A percentile compares a stretch with the other conserved stretches of the same genome.
phyloP scores from a whole-genome alignment of 1,139 yeast genomes.

The Sugiyamaella grinbergsii region DNA sequence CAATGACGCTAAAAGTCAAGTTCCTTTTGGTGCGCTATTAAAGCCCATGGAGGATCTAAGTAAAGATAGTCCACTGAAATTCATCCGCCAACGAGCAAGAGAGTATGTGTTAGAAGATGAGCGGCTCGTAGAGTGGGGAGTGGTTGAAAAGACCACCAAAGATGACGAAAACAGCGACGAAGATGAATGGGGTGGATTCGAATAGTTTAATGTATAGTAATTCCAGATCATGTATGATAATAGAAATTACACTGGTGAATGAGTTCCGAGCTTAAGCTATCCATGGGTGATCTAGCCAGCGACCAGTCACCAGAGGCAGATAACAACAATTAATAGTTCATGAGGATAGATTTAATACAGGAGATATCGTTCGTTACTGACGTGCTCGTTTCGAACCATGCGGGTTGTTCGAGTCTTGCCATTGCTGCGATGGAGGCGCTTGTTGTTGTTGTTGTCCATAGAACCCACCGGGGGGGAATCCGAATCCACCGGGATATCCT shows the following conservation, averaged over 20 bases:
- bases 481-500: slow-evolving; percentile 14
- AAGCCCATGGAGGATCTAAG: slow-evolving; percentile 60
- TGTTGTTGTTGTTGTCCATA: slow-evolving; percentile 7
- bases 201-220: slow-evolving; percentile 26
- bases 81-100: slow-evolving; percentile 64
- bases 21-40: slow-evolving; percentile 60
- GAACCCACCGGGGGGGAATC: slow-evolving; percentile 12
- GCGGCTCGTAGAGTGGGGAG: slow-evolving; percentile 68
- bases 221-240: neutral
- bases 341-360: neutral
- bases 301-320: slow-evolving; percentile 8
- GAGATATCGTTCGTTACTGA: neutral
- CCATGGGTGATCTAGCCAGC: slow-evolving; percentile 4
- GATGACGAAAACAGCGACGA: slow-evolving; percentile 43
- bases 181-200: slow-evolving; percentile 59
- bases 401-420: slow-evolving; percentile 18
- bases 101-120: slow-evolving; percentile 68
- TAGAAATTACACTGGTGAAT: too few relatives aligned
- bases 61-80: slow-evolving; percentile 56
- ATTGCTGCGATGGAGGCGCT: slow-evolving; percentile 15
- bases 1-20: slow-evolving; percentile 22
- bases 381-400: slow-evolving; percentile 20
- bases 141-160: slow-evolving; percentile 46
- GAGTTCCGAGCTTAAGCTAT: too few relatives aligned
- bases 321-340: neutral